Conservation (phyloP, 192 early-diverging fungal species). For the Dimargaris xerosporica region DNA sequence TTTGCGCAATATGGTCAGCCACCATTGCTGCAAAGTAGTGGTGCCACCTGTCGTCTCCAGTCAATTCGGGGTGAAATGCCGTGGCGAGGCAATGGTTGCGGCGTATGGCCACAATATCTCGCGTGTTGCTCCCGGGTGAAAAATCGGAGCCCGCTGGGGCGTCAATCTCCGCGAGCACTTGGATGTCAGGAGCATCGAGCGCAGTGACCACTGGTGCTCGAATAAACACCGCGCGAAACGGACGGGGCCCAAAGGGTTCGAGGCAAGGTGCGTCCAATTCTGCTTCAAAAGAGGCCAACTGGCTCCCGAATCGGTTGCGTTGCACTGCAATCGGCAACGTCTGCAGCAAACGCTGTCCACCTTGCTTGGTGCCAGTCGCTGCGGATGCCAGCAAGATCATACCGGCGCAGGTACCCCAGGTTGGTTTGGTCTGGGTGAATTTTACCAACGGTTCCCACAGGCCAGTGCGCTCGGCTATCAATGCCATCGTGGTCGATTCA, state of each 20-base stretch:
- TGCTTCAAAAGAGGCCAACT: conserved; percentile 80
- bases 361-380: conserved; percentile 57
- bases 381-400: conserved; percentile 78
- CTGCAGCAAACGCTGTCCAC: conserved; percentile 74
- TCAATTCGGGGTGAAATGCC: conserved; percentile 95
- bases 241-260: conserved; percentile 18
- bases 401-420: conserved; percentile 94
- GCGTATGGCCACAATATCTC: conserved; percentile 88
- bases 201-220: conserved; percentile 80
- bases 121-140: conserved; percentile 43
- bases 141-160: conserved; percentile 31
- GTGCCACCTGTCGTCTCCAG: conserved; percentile 76
- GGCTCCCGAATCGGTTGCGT: conserved; percentile 89
- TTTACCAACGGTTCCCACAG: conserved; percentile 59
- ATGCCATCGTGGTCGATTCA: conserved; percentile 85
- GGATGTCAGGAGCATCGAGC: conserved; percentile 46
- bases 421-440: conserved; percentile 63
- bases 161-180: conserved; percentile 52
- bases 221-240: conserved; percentile 73
- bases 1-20: neutral
- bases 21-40: conserved; percentile 46
- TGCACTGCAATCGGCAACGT: conserved; percentile 71
- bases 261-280: conserved; percentile 42
- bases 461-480: conserved; percentile 76
- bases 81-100: conserved; percentile 78